These are phyloP conservation scores for Vitis hybrid DNA, from an alignment of 177 flowering plant genomes.

Conservation along the genomic window DNA sequence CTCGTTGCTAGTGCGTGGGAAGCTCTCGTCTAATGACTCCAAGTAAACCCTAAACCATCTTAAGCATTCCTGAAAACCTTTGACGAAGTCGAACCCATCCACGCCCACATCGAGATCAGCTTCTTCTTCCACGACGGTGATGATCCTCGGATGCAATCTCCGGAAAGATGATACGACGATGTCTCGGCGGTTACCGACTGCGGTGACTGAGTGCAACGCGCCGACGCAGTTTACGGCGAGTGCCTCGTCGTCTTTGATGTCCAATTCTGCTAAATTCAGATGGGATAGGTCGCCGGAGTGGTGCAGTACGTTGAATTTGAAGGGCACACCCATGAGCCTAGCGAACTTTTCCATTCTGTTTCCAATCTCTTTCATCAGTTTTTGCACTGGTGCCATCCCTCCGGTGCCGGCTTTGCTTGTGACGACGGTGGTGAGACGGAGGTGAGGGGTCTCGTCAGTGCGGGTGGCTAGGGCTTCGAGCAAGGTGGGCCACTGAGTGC, in stretches of 20 bases:
- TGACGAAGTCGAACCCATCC: slow-evolving; percentile 64
- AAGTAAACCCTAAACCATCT: slow-evolving; percentile 82
- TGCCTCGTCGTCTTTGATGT: slow-evolving; percentile 69
- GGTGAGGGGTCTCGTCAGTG: slow-evolving; percentile 81
- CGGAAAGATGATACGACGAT: slow-evolving; percentile 45
- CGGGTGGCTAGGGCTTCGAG: slow-evolving; percentile 92
- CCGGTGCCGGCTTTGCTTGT: slow-evolving; percentile 15
- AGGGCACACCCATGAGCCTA: slow-evolving; percentile 95
- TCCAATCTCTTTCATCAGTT: slow-evolving; percentile 85
- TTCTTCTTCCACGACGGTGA: slow-evolving; percentile 90
- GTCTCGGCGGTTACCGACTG: slow-evolving; percentile 43
- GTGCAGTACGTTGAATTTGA: slow-evolving; percentile 62
- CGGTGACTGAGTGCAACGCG: slow-evolving; percentile 49
- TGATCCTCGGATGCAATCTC: slow-evolving; percentile 60
- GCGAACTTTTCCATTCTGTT: slow-evolving; percentile 91
- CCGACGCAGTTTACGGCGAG: slow-evolving; percentile 75
- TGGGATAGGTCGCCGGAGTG: slow-evolving; percentile 71
- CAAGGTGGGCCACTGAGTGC: slow-evolving; percentile 99
- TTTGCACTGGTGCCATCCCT: slow-evolving; percentile 40
- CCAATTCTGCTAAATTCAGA: slow-evolving; percentile 50
- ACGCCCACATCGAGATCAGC: slow-evolving; percentile 71
- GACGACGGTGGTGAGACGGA: slow-evolving; percentile 73
- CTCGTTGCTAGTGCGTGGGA: slow-evolving; percentile 73
- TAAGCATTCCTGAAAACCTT: slow-evolving; percentile 66
- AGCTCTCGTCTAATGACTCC: slow-evolving; percentile 79